Percentiles rank a stretch among this genome's conserved stretches.
phyloP scores from a whole-genome alignment of 345 rosid species.

The Pistacia atlantica region DNA sequence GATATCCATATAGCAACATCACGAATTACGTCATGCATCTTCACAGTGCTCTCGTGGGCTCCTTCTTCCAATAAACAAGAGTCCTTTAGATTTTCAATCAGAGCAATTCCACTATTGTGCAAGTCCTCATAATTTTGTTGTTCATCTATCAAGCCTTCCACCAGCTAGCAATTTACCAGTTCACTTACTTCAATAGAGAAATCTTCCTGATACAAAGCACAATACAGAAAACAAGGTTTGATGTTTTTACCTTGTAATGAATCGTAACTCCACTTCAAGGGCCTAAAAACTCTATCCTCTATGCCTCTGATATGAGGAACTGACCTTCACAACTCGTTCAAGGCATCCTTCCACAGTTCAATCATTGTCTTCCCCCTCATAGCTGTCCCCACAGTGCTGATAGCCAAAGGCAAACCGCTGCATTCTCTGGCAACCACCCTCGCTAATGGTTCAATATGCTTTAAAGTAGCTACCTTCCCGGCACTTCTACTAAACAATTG shows the following conservation, averaged over 20 bases:
- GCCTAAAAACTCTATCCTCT: conserved; percentile 37
- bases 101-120: conserved; percentile 33
- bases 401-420: conserved; percentile 53
- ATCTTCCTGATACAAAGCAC: conserved; percentile 47
- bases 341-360: conserved; percentile 42
- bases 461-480: conserved; percentile 18
- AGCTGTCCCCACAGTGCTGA: conserved; percentile 40
- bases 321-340: conserved; percentile 34
- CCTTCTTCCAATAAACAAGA: conserved; percentile 48
- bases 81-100: conserved; percentile 49
- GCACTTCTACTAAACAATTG: conserved; percentile 23
- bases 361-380: conserved; percentile 34
- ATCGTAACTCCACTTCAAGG: conserved; percentile 47
- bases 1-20: conserved; percentile 51
- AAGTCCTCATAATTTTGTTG: conserved; percentile 25
- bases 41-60: conserved; percentile 29
- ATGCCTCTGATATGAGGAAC: conserved; percentile 26
- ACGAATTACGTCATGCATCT: conserved; percentile 51
- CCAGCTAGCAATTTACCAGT: conserved; percentile 44
- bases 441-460: conserved; percentile 32
- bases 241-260: conserved; percentile 17
- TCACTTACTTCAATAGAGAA: conserved; percentile 37
- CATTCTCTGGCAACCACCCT: conserved; percentile 34
- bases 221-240: conserved; percentile 48
- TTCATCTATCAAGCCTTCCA: conserved; percentile 42